Base-by-base conservation (phyloP, 2,329 filamentous ascomycete species). In the Penicillium sp. region DNA sequence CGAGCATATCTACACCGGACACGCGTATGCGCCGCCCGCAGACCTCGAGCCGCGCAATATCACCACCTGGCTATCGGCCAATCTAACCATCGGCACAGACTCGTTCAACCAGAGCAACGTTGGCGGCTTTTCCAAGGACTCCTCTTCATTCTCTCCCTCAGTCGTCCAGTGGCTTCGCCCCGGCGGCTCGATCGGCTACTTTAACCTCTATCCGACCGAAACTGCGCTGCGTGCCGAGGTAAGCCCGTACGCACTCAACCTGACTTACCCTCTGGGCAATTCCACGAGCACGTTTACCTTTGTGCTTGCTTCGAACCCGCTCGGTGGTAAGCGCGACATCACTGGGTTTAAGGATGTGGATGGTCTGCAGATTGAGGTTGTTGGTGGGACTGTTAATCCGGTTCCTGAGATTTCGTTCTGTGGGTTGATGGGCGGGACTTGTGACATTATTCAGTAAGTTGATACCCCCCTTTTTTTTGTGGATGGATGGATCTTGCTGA, bases 51-150 rank as follows among this genome's bases (percentile, higher is more conserved):
- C 82, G 0, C 80, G 86, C 17, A 88, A 88, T 64, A 84, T 88
- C 61, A 83, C 83, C 0, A 79, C 83, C 11, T 88, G 84, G 83
- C 65, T 88, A 0, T 82, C 82, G 0, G 71, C 79, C 3, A 80
- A 83, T 25, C 73, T 88, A 11, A 86, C 82, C 8, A 87, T 89
- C 61, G 86, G 86, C 39, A 84, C 83, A 0, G 82, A 86, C 67
- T 83, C 84, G 0, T 86, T 85, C 63, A 78, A 82, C 12, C 81
- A 88, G 69, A 82, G 78, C 43, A 79, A 81, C 1, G 70, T 87
- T 5, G 86, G 86, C 10, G 86, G 86, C 0, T 81, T 83, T 5
- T 77, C 80, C 1, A 78, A 78, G 53, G 83, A 82, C 45, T 79
- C 79, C 5, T 76, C 70, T 6, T 79, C 82, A 0, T 88, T 86